These are phyloP conservation scores for Bathelium albidoporum DNA, from an alignment of 495 filamentous ascomycete species.

Conservation along the genomic window DNA sequence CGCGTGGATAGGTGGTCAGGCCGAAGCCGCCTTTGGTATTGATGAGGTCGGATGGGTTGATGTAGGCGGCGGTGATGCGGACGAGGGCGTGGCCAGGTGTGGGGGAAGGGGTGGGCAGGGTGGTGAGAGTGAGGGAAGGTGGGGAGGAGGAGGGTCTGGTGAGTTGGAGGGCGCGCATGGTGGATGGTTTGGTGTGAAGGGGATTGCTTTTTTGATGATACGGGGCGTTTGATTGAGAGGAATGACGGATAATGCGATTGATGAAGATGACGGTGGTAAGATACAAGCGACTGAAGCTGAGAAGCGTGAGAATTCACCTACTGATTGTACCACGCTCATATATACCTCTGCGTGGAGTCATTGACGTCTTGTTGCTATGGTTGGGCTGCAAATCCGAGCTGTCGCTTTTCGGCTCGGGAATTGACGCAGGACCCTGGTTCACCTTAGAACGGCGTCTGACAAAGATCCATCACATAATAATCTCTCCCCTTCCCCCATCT, in stretches of 20 bases:
- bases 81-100: constrained; percentile 12
- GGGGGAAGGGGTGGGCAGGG: constrained; percentile 14
- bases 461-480: background rate
- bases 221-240: background rate
- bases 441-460: background rate
- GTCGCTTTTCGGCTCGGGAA: background rate
- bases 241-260: background rate
- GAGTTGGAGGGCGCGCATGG: background rate
- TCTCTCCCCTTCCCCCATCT: background rate
- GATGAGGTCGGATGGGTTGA: constrained; percentile 36
- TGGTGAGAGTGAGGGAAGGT: background rate
- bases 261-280: background rate
- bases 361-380: background rate
- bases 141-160: background rate
- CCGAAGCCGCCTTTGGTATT: constrained; percentile 33
- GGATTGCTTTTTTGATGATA: too few relatives aligned
- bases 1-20: constrained; percentile 31
- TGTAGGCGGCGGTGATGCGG: constrained; percentile 21
- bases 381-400: background rate
- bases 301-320: background rate
- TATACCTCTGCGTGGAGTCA: background rate
- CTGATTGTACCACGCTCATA: background rate
- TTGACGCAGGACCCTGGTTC: background rate
- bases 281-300: too few relatives aligned
- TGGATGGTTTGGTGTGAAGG: background rate